Percentiles rank a stretch among this genome's conserved stretches.
phyloP scores from a whole-genome alignment of 768 basidiomycete species.

The Kwoniella bestiolae region DNA sequence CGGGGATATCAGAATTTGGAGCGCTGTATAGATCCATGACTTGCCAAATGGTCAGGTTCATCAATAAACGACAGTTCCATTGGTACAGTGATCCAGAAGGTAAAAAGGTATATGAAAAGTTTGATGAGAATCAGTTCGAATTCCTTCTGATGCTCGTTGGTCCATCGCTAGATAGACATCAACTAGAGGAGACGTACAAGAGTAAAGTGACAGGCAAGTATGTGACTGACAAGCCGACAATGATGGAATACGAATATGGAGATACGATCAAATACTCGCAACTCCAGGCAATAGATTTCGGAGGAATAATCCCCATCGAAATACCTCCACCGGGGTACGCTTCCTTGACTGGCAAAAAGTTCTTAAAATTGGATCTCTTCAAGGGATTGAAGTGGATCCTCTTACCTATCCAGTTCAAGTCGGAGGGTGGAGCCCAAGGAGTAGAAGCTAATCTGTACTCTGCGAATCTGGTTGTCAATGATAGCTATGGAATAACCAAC shows the following conservation, averaged over 20 bases:
- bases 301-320: constrained; percentile 8
- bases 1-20: too few relatives aligned
- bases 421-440: too few relatives aligned
- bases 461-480: not conserved
- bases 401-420: not conserved
- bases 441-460: not conserved
- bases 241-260: not conserved
- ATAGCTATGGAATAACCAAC: constrained; percentile 1
- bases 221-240: not conserved
- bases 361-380: constrained; percentile 8
- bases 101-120: not conserved
- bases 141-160: constrained; percentile 1
- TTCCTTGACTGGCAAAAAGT: not conserved
- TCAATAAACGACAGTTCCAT: constrained; percentile 20
- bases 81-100: constrained; percentile 1
- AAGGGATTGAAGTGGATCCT: constrained; percentile 8
- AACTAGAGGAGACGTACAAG: not conserved
- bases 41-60: constrained; percentile 20
- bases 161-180: not conserved
- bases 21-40: not conserved
- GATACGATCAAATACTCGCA: constrained; percentile 1
- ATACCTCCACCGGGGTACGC: not conserved
- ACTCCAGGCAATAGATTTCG: constrained; percentile 15
- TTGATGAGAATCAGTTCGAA: constrained; percentile 10
- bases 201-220: not conserved